These are phyloP conservation scores for Pistacia atlantica DNA, from an alignment of 345 rosid species.

Conservation along the genomic window DNA sequence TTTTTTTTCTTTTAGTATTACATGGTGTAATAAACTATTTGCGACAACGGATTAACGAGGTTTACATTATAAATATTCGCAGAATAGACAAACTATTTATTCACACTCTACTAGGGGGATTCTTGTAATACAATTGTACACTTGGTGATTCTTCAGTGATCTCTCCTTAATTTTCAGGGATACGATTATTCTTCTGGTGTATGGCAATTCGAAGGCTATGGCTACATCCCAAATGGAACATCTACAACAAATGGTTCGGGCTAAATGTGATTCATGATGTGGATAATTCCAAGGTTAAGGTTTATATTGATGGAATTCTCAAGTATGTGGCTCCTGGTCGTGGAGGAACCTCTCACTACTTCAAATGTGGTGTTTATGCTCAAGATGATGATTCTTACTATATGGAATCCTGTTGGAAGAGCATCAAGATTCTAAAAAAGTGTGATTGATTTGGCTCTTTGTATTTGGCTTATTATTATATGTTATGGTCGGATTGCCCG, in stretches of 20 bases:
- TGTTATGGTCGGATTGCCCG: neutral
- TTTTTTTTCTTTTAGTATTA: too few species aligned
- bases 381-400: constrained; percentile 12
- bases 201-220: neutral
- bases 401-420: constrained; percentile 45
- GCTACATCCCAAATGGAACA: constrained; percentile 13
- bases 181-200: neutral
- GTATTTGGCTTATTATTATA: too few species aligned
- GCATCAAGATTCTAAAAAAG: constrained; percentile 23
- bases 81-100: too few species aligned
- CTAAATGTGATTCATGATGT: constrained; percentile 42
- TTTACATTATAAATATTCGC: too few species aligned
- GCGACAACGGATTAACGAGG: too few species aligned
- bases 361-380: constrained; percentile 44
- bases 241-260: constrained; percentile 34
- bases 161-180: neutral
- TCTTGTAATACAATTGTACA: too few species aligned
- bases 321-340: constrained; percentile 17
- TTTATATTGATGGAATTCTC: constrained; percentile 31
- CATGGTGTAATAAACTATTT: too few species aligned
- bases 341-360: constrained; percentile 30
- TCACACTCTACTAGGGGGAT: too few species aligned
- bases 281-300: constrained; percentile 15
- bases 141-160: too few species aligned
- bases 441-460: neutral